Evolutionary conservation across 768 basidiomycete genomes (phyloP), one percentile per base, ranked within the genome.

Genomic region (Leccinum subgranulosum): DNA sequence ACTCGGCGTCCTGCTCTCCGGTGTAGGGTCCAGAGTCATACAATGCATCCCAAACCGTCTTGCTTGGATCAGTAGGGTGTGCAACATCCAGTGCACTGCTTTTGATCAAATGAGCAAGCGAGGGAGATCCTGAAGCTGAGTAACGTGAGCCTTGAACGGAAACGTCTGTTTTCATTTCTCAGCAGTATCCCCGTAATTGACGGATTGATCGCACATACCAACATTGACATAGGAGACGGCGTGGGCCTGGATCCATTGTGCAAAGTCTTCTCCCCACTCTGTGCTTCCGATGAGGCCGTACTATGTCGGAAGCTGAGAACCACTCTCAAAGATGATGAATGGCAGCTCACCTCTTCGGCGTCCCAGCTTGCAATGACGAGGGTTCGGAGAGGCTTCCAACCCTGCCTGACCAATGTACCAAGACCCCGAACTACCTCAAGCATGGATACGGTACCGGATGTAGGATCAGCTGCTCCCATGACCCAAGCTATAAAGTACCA

Each of bases 191-290:
- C 52, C 6, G 33, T 12, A 1, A 36, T 25, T 8, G 3, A 53
- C 29, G 27, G 43, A 53, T 8, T 21, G 23, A 31, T 19, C n/a
- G 9, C 36, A 65, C 74, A 36, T 66, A 76, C 79, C 84, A 25
- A 94, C 79, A 67, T 97, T 97, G 56, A 97, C 71, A 67, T 98
- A 98, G 14, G 90, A 81, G 15, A 91, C 93, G 46, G 87, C 89
- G 60, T 95, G 82, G 27, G 85, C 75, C 23, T 82, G 79, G 45
- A 98, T 83, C 84, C 88, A 95, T 21, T 82, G 78, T 0, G 84
- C 72, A 68, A 96, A 98, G 69, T 98, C 96, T 71, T 97, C 95
- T 9, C 86, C 92, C 83, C 88, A 96, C 73, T 98, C 94, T 4
- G 92, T 95, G 65, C 87, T 90, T 27, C 95, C 95, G 36, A 92